Percentiles rank a stretch among this genome's conserved stretches.
Evolutionary conservation across 2,329 filamentous ascomycete genomes (phyloP).

Genomic region (Colletotrichum noveboracense): DNA sequence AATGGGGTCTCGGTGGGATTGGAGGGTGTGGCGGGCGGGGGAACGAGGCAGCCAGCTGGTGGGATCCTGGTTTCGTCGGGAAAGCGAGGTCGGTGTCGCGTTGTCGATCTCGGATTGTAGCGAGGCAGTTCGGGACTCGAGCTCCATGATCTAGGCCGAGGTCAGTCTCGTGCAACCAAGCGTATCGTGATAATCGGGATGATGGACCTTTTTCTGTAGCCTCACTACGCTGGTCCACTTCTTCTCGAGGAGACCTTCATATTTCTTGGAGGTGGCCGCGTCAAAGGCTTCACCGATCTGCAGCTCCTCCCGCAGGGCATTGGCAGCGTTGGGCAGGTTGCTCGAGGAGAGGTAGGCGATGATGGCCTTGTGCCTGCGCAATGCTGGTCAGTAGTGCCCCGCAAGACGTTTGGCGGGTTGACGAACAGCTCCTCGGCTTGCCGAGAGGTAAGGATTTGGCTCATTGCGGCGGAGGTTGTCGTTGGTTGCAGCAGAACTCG

Average conservation of each 20-base stretch:
- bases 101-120: slow-evolving; percentile 86
- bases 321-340: slow-evolving; percentile 72
- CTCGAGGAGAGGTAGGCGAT: slow-evolving; percentile 84
- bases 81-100: slow-evolving; percentile 77
- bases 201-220: slow-evolving; percentile 86
- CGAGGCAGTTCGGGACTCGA: slow-evolving; percentile 75
- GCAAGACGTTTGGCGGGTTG: neutral
- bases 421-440: slow-evolving; percentile 87
- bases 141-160: slow-evolving; percentile 79
- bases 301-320: slow-evolving; percentile 78
- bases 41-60: slow-evolving; percentile 84
- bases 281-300: slow-evolving; percentile 75
- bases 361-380: slow-evolving; percentile 84
- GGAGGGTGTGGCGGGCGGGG: slow-evolving; percentile 80
- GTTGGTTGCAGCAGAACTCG: neutral
- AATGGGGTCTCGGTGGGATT: slow-evolving; percentile 82
- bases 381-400: slow-evolving; percentile 17
- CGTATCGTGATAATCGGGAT: neutral
- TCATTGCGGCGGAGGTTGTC: slow-evolving; percentile 57
- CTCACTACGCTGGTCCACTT: slow-evolving; percentile 98
- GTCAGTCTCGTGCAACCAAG: neutral
- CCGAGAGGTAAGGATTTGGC: slow-evolving; percentile 75
- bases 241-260: slow-evolving; percentile 92
- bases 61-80: slow-evolving; percentile 83
- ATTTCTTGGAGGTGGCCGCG: slow-evolving; percentile 85